Percentiles rank a stretch among this genome's conserved stretches.
These are phyloP conservation scores for Ramicandelaber brevisporus DNA, from an alignment of 192 early-diverging fungal species.

Conservation along the genomic window DNA sequence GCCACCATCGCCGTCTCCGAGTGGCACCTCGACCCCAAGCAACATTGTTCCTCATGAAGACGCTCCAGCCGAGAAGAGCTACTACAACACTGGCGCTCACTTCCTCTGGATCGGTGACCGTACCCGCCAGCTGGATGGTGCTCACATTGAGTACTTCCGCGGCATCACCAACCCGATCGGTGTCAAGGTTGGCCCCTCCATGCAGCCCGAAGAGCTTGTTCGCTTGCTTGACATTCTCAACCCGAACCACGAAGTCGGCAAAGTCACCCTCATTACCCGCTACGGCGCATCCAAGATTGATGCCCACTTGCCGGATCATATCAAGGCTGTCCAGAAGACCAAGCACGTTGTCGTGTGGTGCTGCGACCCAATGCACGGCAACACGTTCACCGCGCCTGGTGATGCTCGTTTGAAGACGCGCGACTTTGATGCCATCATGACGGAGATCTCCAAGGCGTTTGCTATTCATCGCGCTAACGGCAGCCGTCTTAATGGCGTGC, in stretches of 20 bases:
- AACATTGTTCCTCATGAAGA: no score
- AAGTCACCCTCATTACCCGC: conserved; percentile 85
- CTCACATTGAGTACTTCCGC: conserved; percentile 90
- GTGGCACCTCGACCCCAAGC: no score
- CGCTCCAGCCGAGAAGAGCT: conserved; percentile 24
- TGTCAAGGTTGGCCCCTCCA: conserved; percentile 83
- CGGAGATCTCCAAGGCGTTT: conserved; percentile 63
- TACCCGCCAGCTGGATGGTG: conserved; percentile 82
- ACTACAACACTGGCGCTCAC: conserved; percentile 86
- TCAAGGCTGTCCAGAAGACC: conserved; percentile 66
- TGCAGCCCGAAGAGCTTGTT: conserved; percentile 65
- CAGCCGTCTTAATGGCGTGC: conserved; percentile 72
- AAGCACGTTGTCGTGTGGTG: conserved; percentile 84
- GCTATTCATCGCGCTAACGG: conserved; percentile 46
- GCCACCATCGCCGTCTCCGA: no score
- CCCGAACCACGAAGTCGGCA: conserved; percentile 62
- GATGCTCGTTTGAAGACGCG: conserved; percentile 81
- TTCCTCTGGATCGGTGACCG: conserved; percentile 98
- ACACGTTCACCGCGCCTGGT: conserved; percentile 60
- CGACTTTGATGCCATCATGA: conserved; percentile 66
- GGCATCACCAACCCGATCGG: conserved; percentile 95
- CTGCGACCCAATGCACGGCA: conserved; percentile 97
- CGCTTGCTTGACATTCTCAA: conserved; percentile 68
- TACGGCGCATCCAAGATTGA: conserved; percentile 75
- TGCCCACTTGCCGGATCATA: conserved; percentile 60